phyloP scores from a whole-genome alignment of 176 grass and related monocot genomes.

The Triticum aestivum region DNA sequence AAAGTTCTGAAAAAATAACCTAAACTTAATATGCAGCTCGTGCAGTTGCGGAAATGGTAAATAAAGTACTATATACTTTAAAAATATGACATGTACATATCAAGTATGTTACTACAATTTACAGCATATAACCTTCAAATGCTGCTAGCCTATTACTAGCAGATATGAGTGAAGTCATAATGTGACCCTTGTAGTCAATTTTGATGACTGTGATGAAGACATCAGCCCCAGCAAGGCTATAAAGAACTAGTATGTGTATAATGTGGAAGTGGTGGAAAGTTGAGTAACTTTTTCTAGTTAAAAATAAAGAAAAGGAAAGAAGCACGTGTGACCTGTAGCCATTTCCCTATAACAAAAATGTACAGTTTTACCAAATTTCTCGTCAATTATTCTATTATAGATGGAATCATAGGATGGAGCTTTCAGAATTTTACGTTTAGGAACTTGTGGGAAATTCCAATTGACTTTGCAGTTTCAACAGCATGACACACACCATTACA shows the following conservation, averaged over 20 bases:
- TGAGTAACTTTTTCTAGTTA: too few species aligned
- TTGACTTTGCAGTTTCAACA: too few species aligned
- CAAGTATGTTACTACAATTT: neutral
- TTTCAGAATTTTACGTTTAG: too few species aligned
- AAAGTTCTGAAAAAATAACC: neutral
- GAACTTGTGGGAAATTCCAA: too few species aligned
- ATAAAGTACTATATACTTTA: neutral
- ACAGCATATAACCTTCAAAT: slow-evolving; percentile 8
- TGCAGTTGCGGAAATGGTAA: slow-evolving; percentile 22
- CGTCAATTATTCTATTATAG: too few species aligned
- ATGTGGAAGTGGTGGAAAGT: too few species aligned
- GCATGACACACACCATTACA: too few species aligned
- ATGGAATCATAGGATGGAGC: too few species aligned
- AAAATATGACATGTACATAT: slow-evolving; percentile 1
- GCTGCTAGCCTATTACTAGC: neutral
- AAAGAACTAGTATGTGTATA: neutral
- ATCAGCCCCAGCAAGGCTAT: neutral
- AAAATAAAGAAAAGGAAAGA: too few species aligned
- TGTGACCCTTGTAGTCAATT: slow-evolving; percentile 5
- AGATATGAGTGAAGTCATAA: neutral
- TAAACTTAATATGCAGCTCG: slow-evolving; percentile 1
- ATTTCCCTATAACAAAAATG: too few species aligned
- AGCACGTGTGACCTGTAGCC: too few species aligned
- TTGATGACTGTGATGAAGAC: neutral
- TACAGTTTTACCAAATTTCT: too few species aligned